Conservation (phyloP, 148 eudicot species). For the Nepenthes gracilis region DNA sequence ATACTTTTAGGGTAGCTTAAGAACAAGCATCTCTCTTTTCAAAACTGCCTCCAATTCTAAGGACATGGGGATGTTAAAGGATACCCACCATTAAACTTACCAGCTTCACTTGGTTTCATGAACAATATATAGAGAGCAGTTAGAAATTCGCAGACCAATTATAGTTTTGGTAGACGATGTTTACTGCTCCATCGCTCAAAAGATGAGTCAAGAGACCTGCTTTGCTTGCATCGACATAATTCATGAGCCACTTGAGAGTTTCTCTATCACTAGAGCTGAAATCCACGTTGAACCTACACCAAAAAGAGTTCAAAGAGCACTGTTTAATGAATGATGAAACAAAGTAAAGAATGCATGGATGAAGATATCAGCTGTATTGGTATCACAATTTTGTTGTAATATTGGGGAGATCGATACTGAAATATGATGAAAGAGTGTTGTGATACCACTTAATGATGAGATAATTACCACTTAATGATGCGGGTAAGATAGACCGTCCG, state of each 20-base stretch:
- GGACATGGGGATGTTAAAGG: too few relatives aligned
- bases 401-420: too few relatives aligned
- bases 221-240: constrained; percentile 64
- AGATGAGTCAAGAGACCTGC: constrained; percentile 83
- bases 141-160: constrained; percentile 73
- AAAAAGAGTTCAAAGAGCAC: background rate
- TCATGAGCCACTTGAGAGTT: constrained; percentile 48
- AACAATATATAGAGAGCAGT: background rate
- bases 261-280: constrained; percentile 62
- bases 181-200: constrained; percentile 59
- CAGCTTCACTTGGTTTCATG: too few relatives aligned
- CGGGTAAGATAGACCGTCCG: constrained; percentile 58
- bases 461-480: constrained; percentile 59
- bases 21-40: too few relatives aligned
- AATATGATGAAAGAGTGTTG: background rate
- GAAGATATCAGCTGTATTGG: too few relatives aligned
- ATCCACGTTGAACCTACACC: constrained; percentile 69
- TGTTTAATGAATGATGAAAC: too few relatives aligned
- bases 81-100: too few relatives aligned
- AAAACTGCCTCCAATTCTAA: too few relatives aligned
- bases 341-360: too few relatives aligned
- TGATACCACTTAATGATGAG: background rate
- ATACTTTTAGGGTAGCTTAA: too few relatives aligned
- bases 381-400: too few relatives aligned
- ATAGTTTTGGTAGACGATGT: constrained; percentile 47